Evolutionary conservation across 2,329 filamentous ascomycete genomes (phyloP).

Genomic region (Pestalotiopsis sp.): DNA sequence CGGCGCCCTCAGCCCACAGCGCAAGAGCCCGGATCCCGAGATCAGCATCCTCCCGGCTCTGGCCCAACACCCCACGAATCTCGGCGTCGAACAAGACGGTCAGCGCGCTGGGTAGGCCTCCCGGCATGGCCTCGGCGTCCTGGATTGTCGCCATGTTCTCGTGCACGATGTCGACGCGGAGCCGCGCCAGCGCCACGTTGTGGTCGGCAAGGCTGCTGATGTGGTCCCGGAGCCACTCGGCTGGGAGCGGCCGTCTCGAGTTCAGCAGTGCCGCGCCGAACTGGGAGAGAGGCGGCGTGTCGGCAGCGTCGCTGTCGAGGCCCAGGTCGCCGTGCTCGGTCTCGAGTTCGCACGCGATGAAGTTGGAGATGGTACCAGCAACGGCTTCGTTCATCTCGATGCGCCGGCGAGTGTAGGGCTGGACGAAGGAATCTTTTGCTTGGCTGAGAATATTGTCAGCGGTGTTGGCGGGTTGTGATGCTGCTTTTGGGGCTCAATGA

Average conservation of each 20-base stretch:
- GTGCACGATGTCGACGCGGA: neutral
- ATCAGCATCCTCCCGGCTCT: neutral
- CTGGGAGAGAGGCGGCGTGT: neutral
- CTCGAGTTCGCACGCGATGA: neutral
- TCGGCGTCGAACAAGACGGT: neutral
- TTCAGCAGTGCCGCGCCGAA: neutral
- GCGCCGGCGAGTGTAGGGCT: neutral
- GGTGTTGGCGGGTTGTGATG: neutral
- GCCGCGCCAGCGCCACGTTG: conserved; percentile 2
- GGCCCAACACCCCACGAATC: neutral
- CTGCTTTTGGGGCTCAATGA: neutral
- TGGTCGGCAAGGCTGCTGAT: neutral
- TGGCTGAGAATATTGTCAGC: neutral
- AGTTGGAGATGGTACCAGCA: neutral
- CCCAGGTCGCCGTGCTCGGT: conserved; percentile 2
- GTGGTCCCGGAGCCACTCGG: conserved; percentile 2
- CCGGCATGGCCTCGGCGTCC: neutral
- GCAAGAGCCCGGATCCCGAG: neutral
- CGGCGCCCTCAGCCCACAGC: neutral
- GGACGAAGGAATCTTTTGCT: neutral
- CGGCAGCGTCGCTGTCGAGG: neutral
- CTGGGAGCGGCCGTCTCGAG: neutral
- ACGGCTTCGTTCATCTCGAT: conserved; percentile 6
- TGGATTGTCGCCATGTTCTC: conserved; percentile 3
- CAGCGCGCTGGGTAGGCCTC: neutral